Evolutionary conservation across 495 filamentous ascomycete species (phyloP), one percentile per base, ranked within the genome.

Genomic region (Podospora anserina): DNA sequence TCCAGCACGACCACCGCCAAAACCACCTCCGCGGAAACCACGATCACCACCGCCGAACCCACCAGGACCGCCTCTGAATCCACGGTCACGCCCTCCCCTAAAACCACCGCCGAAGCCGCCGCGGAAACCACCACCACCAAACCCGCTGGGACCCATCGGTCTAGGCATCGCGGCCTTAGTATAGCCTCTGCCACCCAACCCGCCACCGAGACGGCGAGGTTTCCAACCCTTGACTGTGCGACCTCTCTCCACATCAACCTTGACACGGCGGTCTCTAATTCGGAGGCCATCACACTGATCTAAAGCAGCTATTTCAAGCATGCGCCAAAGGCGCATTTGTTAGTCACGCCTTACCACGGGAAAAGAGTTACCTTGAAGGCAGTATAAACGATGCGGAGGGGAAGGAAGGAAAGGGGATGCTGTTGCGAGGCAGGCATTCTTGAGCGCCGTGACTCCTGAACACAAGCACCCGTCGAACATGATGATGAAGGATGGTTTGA

Each of bases 191-290:
- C 93, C 93, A 53, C 96, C 95, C 16, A 97, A 85, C 32, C 96
- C 96, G 72, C 95, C 95, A 65, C 94, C 95, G 57, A 94, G 90
- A 49, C 95, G 92, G 64, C 91, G 88, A 65, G 95, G 95, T 76
- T 91, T 92, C 95, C 95, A 99, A 60, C 91, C 93, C 74, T 91
- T 91, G 59, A 97, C 92, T 49, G 95, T 97, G 66, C 95, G 90
- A 70, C 95, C 96, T 76, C 96, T 90, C 79, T 99, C 95, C 62
- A 97, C 94, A 79, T 99, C 95, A 67, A 99, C 93, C 75, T 96
- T 86, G 69, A 97, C 91, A 64, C 90, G 89, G 71, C 95, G 89
- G 72, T 94, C 94, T 78, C 91, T 96, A 82, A 98, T 97, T 57
- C 90, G 88, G 68, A 97, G 91, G 72, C 92, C 92, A 86, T 97